Evolutionary conservation across 805 yeast genomes (phyloP).

Genomic region (Kodamaea laetipori): DNA sequence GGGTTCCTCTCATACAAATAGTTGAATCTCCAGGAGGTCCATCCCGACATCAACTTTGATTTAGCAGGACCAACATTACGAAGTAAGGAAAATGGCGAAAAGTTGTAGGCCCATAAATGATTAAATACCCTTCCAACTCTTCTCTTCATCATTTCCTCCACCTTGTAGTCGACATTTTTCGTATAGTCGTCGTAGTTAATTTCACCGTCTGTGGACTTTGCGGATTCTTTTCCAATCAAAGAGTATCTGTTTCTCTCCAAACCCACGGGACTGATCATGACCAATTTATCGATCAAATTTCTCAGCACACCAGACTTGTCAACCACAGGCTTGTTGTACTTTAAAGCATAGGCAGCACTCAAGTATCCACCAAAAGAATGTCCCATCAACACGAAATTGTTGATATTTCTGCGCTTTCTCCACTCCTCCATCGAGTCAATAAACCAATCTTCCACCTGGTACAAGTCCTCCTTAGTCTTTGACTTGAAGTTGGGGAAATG

Average conservation of each 20-base stretch:
- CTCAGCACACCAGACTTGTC: conserved; percentile 11
- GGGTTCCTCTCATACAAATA: conserved; percentile 42
- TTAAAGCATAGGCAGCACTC: conserved; percentile 44
- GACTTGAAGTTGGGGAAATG: conserved; percentile 35
- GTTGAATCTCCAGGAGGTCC: conserved; percentile 52
- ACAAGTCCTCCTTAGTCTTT: conserved; percentile 35
- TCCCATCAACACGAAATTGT: conserved; percentile 40
- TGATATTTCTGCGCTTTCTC: conserved; percentile 39
- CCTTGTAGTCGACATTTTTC: conserved; percentile 12
- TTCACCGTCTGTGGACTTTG: conserved; percentile 10
- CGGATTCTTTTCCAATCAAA: conserved; percentile 16
- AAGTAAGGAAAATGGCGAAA: conserved; percentile 56
- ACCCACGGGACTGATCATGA: conserved; percentile 48
- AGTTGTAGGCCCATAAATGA: conserved; percentile 52
- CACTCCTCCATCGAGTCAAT: conserved; percentile 46
- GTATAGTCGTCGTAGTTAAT: conserved; percentile 12
- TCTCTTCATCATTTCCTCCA: conserved; percentile 13
- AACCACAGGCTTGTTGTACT: conserved; percentile 33
- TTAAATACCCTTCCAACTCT: conserved; percentile 21
- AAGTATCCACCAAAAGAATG: conserved; percentile 50
- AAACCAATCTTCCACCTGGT: conserved; percentile 44
- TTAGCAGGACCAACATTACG: conserved; percentile 56
- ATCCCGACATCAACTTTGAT: conserved; percentile 50
- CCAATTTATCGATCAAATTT: conserved; percentile 38
- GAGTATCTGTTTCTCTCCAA: conserved; percentile 41